Base-by-base conservation (phyloP, 2,329 filamentous ascomycete species). In the Aspergillus quadrilineatus region DNA sequence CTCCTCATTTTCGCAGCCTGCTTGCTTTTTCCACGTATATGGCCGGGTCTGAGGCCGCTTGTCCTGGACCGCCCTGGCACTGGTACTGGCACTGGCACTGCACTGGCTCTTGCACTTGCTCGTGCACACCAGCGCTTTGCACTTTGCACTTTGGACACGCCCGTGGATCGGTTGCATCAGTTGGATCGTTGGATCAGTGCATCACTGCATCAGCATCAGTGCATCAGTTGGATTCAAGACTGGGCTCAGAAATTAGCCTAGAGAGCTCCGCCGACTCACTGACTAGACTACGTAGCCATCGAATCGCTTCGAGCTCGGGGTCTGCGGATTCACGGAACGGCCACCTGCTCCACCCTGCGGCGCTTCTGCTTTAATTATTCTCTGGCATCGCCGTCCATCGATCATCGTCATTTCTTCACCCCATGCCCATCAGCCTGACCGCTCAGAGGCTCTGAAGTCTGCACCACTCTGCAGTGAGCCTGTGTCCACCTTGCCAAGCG, bases 381-480 rank as follows among this genome's bases (percentile, higher is more conserved):
- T 62, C 65, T 60, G 41, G 14, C 22, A 28, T 43, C 26, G 26
- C 26, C 26, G 26, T 28, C 26, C 26, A 28, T 28, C 26, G 26
- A 28, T 28, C 26, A 28, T 36, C 32, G 14, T 29, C 22, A 44
- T 17, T 28, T 44, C 39, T 39, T 29, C 46, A 50, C 22, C 17
- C 32, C 39, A 14, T 53, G 12, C 32, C 17, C 17, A 22, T 10
- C 22, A 28, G 34, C 2, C 37, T 55, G 52, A 55, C 53, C 46
- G 53, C 53, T 55, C 45, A 46, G 53, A 55, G 53, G 53, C 53
- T 55, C 53, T 55, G 30, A 29, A 17, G 48, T 46, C 46, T 49
- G 42, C 29, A 32, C 37, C 36, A 17, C 41, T 46, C 46, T 49
- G 42, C 29, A 32, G 46, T n/a, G 12, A 39, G 36, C 36, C 36